Base-by-base conservation (phyloP, 179 eudicot genomes). In the Vitellaria paradoxa region DNA sequence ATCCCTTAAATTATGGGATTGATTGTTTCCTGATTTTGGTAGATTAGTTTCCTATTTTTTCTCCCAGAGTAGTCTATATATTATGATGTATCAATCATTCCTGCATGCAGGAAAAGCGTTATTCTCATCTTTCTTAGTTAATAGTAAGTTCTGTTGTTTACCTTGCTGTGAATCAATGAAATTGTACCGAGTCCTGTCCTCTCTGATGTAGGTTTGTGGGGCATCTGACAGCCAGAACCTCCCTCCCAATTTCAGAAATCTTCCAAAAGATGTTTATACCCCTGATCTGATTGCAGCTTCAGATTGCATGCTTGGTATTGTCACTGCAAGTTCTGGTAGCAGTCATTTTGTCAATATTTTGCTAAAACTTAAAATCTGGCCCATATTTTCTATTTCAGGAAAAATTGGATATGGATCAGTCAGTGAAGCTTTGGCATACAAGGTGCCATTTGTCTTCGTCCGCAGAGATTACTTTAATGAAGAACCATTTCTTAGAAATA, bases 271-370 rank as follows among this genome's bases (percentile, higher is more conserved):
- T 78, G 86, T 85, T 6, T 92, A 92, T 76, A 92, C 97, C 47
- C 97, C 97, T 75, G 97, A 92, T 80, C 67, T 91, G 59, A 91
- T 91, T 76, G 97, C 97, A 67, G 95, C 97, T 82, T 91, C 95
- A 55, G 97, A 92, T 68, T 91, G 95, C 83, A 91, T 92, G 97
- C 97, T 92, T 78, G 97, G 97, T 91, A 67, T 15, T 81, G 91
- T 85, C 76, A 66, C n/a, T 74, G 21, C 64, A 65, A 20, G 17
- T 30, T 30, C 37, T 67, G 42, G 70, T 17, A 45, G 50, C 52
- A 4, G 72, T 24, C 61, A 3, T 59, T 63, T 68, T 50, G 45
- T 50, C 56, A 7, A 40, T 23, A 1, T n/a, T 5, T 21, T 10
- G 60, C 49, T 53, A 68, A 77, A 69, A 20, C 42, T 7, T 14